Evolutionary conservation across 1,139 yeast genomes (phyloP).

Genomic region (Candida tropicalis): DNA sequence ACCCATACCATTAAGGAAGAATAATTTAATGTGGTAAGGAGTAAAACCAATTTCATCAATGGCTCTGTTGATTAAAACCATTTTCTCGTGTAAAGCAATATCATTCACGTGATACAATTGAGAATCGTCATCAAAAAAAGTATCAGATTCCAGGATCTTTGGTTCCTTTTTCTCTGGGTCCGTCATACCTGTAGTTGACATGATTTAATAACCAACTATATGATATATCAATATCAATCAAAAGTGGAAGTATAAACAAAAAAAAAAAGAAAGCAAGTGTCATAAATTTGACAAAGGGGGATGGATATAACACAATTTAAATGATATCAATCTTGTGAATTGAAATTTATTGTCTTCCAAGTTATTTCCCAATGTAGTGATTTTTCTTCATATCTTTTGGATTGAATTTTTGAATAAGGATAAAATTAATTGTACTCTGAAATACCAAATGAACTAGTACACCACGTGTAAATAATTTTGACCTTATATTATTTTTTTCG

Average conservation of each 20-base stretch:
- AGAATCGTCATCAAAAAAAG: constrained; percentile 2
- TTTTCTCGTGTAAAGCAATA: constrained; percentile 26
- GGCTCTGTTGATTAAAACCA: constrained; percentile 33
- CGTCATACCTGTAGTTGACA: constrained; percentile 2
- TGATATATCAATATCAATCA: no score
- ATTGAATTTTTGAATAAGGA: neutral
- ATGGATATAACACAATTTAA: no score
- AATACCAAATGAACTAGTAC: neutral
- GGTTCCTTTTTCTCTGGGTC: constrained; percentile 11
- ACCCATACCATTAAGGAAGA: constrained; percentile 60
- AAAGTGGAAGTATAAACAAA: no score
- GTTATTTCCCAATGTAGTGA: neutral
- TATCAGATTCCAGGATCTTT: constrained; percentile 5
- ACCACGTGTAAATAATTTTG: neutral
- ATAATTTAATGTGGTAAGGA: constrained; percentile 35
- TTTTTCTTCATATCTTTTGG: neutral
- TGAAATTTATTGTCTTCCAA: neutral
- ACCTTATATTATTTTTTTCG: neutral
- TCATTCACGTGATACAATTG: constrained; percentile 26
- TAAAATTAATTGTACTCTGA: neutral
- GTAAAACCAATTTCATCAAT: constrained; percentile 42
- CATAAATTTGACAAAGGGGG: no score
- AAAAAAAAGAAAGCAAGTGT: neutral
- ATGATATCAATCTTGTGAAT: no score
- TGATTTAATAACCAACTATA: no score